phyloP scores from a whole-genome alignment of 768 basidiomycete species.

The Ramaria sp. region DNA sequence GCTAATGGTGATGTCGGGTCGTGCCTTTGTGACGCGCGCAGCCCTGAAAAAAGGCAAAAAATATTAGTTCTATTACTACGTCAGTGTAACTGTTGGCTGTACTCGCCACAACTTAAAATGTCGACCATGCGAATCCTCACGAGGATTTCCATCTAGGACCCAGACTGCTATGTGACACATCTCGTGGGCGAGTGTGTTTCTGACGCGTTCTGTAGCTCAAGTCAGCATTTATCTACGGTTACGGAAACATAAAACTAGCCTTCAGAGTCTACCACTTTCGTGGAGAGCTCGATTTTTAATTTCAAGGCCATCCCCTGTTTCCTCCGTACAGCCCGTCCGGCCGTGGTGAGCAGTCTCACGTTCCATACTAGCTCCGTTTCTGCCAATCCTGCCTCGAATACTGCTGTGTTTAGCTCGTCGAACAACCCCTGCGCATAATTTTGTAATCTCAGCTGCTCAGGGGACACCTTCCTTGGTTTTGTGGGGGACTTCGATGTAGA shows the following conservation, averaged over 20 bases:
- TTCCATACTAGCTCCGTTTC: conserved; percentile 57
- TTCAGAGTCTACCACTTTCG: conserved; percentile 69
- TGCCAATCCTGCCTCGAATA: conserved; percentile 47
- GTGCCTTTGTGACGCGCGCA: conserved; percentile 50
- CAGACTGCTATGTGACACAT: conserved; percentile 89
- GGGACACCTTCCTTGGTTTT: conserved; percentile 28
- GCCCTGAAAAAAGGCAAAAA: conserved; percentile 38
- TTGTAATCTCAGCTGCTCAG: conserved; percentile 34
- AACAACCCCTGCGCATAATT: conserved; percentile 53
- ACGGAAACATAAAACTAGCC: conserved; percentile 31
- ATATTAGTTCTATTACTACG: not conserved
- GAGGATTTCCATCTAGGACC: conserved; percentile 61
- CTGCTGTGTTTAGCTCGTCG: conserved; percentile 41
- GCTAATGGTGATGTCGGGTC: conserved; percentile 63
- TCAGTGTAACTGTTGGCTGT: not conserved
- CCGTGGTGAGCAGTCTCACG: conserved; percentile 53
- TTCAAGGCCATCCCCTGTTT: conserved; percentile 29
- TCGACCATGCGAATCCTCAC: conserved; percentile 57
- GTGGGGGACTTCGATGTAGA: conserved; percentile 20
- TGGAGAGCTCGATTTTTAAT: conserved; percentile 65
- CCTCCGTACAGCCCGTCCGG: conserved; percentile 43
- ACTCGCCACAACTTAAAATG: conserved; percentile 64
- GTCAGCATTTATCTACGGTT: not conserved
- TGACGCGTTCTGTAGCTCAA: conserved; percentile 52
- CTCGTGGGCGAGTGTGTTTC: conserved; percentile 78